These are phyloP conservation scores for Ceratocystis alfenasii DNA, from an alignment of 2,329 filamentous ascomycete genomes.

Conservation along the genomic window DNA sequence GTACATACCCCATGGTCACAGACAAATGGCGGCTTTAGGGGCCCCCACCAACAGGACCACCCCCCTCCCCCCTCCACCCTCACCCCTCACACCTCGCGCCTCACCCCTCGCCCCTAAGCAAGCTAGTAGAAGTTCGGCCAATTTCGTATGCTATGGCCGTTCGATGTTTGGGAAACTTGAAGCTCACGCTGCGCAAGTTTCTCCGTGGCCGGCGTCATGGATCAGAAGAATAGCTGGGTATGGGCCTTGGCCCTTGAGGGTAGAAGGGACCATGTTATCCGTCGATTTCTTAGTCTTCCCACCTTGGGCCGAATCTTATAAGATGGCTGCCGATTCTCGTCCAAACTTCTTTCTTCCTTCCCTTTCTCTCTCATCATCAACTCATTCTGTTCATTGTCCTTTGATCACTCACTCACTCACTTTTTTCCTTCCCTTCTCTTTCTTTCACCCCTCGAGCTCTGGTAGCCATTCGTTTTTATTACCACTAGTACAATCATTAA, in stretches of 20 bases:
- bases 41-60: not conserved
- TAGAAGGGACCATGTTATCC: not conserved
- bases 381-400: slow-evolving; percentile 5
- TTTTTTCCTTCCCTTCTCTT: not conserved
- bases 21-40: too few relatives aligned
- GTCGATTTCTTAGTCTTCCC: not conserved
- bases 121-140: not conserved
- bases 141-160: not conserved
- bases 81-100: too few relatives aligned
- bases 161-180: not conserved
- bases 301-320: not conserved
- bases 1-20: too few relatives aligned
- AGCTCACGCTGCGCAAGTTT: not conserved
- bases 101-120: not conserved
- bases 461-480: slow-evolving; percentile 19
- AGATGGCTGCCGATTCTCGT: not conserved
- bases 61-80: not conserved
- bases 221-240: not conserved
- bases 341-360: not conserved
- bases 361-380: slow-evolving; percentile 12
- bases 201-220: not conserved
- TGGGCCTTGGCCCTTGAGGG: too few relatives aligned
- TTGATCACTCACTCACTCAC: slow-evolving; percentile 14
- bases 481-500: slow-evolving; percentile 1
- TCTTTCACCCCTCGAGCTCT: slow-evolving; percentile 14